phyloP scores from a whole-genome alignment of 2,329 filamentous ascomycete genomes.

The Colletotrichum tabaci region DNA sequence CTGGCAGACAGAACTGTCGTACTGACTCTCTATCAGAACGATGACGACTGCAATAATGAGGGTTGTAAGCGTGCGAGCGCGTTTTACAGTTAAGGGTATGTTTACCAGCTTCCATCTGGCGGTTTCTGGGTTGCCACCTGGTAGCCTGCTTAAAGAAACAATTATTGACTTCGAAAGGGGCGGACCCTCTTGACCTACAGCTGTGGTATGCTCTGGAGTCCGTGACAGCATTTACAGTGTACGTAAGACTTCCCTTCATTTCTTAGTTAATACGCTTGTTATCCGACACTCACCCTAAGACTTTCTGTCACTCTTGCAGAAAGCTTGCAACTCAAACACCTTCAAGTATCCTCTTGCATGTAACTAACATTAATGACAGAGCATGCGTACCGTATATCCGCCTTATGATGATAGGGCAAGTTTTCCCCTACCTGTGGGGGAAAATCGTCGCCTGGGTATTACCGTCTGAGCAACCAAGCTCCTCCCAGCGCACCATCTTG shows the following conservation, averaged over 20 bases:
- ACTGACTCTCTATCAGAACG: neutral
- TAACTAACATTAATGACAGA: too few relatives aligned
- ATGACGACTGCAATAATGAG: neutral
- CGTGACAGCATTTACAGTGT: neutral
- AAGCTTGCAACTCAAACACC: too few relatives aligned
- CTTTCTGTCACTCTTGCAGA: too few relatives aligned
- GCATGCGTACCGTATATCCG: too few relatives aligned
- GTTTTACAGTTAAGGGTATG: neutral
- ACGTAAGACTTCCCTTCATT: neutral
- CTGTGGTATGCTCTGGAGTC: neutral
- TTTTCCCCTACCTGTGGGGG: too few relatives aligned
- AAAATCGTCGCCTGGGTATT: too few relatives aligned
- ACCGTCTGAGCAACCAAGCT: too few relatives aligned
- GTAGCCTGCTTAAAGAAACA: neutral
- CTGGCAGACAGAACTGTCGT: neutral
- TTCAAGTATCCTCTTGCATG: too few relatives aligned
- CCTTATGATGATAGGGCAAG: too few relatives aligned
- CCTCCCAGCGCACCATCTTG: too few relatives aligned
- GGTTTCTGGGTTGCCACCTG: neutral
- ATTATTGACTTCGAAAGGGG: neutral
- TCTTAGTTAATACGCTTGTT: too few relatives aligned
- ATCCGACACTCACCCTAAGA: too few relatives aligned
- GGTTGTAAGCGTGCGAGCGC: neutral
- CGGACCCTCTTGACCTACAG: neutral
- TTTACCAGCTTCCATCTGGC: neutral